These are phyloP conservation scores for Schizophyllum amplum DNA, from an alignment of 1,284 basidiomycete species.

Conservation along the genomic window DNA sequence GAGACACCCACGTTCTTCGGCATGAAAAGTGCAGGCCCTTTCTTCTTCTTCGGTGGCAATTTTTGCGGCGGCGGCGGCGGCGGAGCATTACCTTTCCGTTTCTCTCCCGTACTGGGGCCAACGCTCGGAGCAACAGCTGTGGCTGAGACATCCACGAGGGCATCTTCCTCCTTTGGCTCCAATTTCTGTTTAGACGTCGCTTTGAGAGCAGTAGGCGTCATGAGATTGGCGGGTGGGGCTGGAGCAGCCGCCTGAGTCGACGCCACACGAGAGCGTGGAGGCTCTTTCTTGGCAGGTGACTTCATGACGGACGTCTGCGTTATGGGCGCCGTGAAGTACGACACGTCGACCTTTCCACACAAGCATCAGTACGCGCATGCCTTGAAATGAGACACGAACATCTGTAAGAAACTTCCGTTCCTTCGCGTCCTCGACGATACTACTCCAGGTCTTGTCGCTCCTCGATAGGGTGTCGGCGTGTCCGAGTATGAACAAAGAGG, in stretches of 20 bases:
- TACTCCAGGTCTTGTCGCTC: slow-evolving; percentile 74
- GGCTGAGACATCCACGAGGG: no score
- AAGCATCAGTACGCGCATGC: neutral
- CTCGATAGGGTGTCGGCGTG: slow-evolving; percentile 83
- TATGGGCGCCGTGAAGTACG: slow-evolving; percentile 26
- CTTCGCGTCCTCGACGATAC: slow-evolving; percentile 73
- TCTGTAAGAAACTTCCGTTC: slow-evolving; percentile 43
- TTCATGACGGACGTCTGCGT: neutral
- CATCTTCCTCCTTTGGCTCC: slow-evolving; percentile 10
- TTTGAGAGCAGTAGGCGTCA: slow-evolving; percentile 25
- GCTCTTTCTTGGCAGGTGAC: neutral
- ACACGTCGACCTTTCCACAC: slow-evolving; percentile 20
- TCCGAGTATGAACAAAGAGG: slow-evolving; percentile 91
- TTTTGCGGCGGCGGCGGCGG: neutral
- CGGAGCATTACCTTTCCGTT: neutral
- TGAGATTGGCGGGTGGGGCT: slow-evolving; percentile 19
- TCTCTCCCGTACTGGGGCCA: neutral
- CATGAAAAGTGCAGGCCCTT: neutral
- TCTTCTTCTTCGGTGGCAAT: neutral
- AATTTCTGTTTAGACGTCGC: slow-evolving; percentile 2
- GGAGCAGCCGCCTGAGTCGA: neutral
- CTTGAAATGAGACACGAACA: slow-evolving; percentile 27
- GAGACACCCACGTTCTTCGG: neutral
- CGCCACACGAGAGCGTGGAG: neutral
- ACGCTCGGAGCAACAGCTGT: neutral